Evolutionary conservation across 495 filamentous ascomycete genomes (phyloP).

Genomic region (Articulospora tetracladia): DNA sequence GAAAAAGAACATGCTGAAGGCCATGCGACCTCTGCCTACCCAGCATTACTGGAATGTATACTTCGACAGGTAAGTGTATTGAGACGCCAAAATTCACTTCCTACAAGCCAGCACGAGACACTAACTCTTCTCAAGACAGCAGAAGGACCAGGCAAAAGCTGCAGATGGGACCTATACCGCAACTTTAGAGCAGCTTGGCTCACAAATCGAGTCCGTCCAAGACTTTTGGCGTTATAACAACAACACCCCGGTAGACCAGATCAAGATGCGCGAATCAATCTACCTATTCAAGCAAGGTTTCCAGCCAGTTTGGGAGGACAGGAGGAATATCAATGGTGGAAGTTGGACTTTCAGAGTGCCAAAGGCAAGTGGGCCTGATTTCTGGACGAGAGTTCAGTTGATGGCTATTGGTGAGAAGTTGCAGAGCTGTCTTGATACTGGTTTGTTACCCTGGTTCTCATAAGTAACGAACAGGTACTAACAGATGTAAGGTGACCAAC

Average conservation of each 20-base stretch:
- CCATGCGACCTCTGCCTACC: conserved; percentile 54
- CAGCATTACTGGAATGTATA: conserved; percentile 61
- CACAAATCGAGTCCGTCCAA: conserved; percentile 68
- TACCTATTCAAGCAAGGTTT: conserved; percentile 88
- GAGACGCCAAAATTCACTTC: neutral
- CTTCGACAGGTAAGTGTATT: conserved; percentile 43
- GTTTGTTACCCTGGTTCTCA: conserved; percentile 38
- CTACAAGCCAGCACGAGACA: neutral
- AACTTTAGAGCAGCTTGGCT: conserved; percentile 62
- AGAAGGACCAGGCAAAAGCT: conserved; percentile 37
- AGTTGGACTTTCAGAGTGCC: conserved; percentile 85
- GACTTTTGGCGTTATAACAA: conserved; percentile 90
- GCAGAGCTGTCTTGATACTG: conserved; percentile 67
- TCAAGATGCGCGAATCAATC: conserved; percentile 76
- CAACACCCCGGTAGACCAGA: conserved; percentile 72
- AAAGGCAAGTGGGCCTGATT: conserved; percentile 64
- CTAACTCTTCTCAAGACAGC: conserved; percentile 26
- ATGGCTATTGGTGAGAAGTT: conserved; percentile 83
- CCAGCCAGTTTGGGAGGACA: conserved; percentile 86
- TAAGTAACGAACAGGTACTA: neutral
- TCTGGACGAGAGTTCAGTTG: conserved; percentile 77
- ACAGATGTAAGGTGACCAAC: conserved; percentile 60
- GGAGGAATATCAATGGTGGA: conserved; percentile 74
- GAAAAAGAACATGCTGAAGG: conserved; percentile 55
- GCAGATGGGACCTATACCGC: conserved; percentile 50